Percentiles rank a stretch among this genome's conserved stretches.
These are phyloP conservation scores for Aspergillus heteromorphus DNA, from an alignment of 495 filamentous ascomycete genomes.

Conservation along the genomic window DNA sequence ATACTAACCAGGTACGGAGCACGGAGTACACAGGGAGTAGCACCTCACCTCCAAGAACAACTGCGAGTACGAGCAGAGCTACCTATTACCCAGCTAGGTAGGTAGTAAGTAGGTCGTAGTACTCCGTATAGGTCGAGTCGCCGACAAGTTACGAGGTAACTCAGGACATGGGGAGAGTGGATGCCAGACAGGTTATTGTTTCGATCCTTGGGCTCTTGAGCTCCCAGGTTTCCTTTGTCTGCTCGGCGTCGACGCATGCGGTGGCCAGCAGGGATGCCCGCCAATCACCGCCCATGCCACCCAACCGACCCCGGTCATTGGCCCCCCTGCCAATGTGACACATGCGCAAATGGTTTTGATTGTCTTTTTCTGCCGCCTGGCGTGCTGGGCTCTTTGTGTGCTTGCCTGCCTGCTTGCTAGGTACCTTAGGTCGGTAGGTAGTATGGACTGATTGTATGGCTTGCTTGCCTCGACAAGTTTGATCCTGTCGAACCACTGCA, in stretches of 20 bases:
- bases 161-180: not conserved
- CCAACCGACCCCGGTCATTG: slow-evolving; percentile 5
- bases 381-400: not conserved
- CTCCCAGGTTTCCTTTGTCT: slow-evolving; percentile 27
- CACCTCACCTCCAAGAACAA: too few relatives aligned
- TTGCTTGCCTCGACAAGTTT: not conserved
- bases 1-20: too few relatives aligned
- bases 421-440: too few relatives aligned
- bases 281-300: slow-evolving; percentile 8
- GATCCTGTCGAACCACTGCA: not conserved
- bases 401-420: not conserved
- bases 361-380: not conserved
- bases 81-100: too few relatives aligned
- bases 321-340: slow-evolving; percentile 11
- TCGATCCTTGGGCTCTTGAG: slow-evolving; percentile 4
- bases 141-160: too few relatives aligned
- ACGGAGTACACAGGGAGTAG: too few relatives aligned
- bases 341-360: slow-evolving; percentile 9
- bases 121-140: too few relatives aligned
- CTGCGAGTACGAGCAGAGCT: too few relatives aligned
- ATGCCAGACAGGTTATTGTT: slow-evolving; percentile 8
- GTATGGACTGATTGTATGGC: too few relatives aligned
- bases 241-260: slow-evolving; percentile 28
- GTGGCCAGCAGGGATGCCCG: slow-evolving; percentile 24
- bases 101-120: too few relatives aligned